These are phyloP conservation scores for Trichophyton verrucosum DNA, from an alignment of 2,329 filamentous ascomycete genomes.

Conservation along the genomic window DNA sequence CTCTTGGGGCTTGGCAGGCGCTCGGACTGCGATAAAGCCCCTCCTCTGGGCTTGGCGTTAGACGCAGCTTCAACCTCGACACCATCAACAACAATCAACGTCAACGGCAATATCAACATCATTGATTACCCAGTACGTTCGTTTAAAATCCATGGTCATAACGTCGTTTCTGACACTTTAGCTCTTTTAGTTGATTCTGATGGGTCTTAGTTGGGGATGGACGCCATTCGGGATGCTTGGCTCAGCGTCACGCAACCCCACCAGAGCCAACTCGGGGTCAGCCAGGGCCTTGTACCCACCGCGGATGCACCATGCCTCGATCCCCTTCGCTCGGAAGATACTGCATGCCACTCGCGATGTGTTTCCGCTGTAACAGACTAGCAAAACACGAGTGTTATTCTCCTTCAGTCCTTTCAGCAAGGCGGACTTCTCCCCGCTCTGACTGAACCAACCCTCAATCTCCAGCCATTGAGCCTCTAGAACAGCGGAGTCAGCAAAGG, in stretches of 20 bases:
- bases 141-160: neutral
- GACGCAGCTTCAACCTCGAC: no score
- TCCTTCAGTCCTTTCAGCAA: neutral
- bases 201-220: neutral
- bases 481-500: conserved; percentile 36
- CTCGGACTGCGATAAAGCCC: no score
- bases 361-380: conserved; percentile 45
- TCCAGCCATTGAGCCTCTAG: conserved; percentile 38
- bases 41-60: no score
- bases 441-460: conserved; percentile 34
- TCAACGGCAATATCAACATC: no score
- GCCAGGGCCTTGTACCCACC: conserved; percentile 25
- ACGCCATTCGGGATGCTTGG: neutral
- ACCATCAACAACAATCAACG: no score
- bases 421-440: conserved; percentile 4
- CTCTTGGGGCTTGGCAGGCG: no score
- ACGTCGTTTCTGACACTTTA: neutral
- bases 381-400: conserved; percentile 18
- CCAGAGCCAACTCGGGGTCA: neutral
- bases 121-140: neutral
- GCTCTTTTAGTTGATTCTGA: neutral
- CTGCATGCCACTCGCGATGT: conserved; percentile 43
- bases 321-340: conserved; percentile 40
- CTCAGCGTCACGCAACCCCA: neutral
- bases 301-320: conserved; percentile 36